A percentile compares a stretch with the other conserved stretches of the same genome.
These are phyloP conservation scores for Protomyces inundatus DNA, from an alignment of 1,139 yeast species.

Conservation along the genomic window DNA sequence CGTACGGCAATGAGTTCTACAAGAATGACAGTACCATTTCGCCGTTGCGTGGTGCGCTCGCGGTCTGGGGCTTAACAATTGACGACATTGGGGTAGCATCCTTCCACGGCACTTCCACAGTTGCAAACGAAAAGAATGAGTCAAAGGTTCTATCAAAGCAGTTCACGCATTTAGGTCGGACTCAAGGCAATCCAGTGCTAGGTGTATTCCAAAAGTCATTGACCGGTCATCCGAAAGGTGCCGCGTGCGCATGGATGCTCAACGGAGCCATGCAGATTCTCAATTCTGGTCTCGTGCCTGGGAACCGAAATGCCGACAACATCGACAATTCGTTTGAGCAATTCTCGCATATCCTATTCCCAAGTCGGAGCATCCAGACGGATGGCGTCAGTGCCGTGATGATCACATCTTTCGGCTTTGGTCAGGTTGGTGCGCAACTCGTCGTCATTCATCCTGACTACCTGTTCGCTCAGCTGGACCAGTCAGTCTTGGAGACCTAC, in stretches of 20 bases:
- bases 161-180: constrained; percentile 93
- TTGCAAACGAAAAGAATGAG: constrained; percentile 97
- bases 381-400: constrained; percentile 98
- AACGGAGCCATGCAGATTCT: constrained; percentile 95
- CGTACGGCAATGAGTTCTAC: constrained; percentile 95
- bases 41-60: constrained; percentile 94
- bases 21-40: constrained; percentile 88
- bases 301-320: constrained; percentile 97
- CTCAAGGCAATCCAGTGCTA: constrained; percentile 94
- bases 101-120: constrained; percentile 99
- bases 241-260: constrained; percentile 99
- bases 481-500: constrained; percentile 63
- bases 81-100: constrained; percentile 96
- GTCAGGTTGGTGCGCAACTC: constrained; percentile 99
- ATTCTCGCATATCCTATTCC: constrained; percentile 84
- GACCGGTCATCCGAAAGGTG: constrained; percentile 99
- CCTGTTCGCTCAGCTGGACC: constrained; percentile 75
- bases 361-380: constrained; percentile 87
- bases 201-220: constrained; percentile 98
- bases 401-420: constrained; percentile 95
- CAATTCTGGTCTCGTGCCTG: constrained; percentile 92
- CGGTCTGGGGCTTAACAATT: constrained; percentile 82
- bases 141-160: constrained; percentile 81
- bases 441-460: constrained; percentile 88
- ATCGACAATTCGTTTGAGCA: constrained; percentile 77